A percentile compares a stretch with the other conserved stretches of the same genome.
Evolutionary conservation across 1,139 yeast genomes (phyloP).

Genomic region (Yueomyces sp.): DNA sequence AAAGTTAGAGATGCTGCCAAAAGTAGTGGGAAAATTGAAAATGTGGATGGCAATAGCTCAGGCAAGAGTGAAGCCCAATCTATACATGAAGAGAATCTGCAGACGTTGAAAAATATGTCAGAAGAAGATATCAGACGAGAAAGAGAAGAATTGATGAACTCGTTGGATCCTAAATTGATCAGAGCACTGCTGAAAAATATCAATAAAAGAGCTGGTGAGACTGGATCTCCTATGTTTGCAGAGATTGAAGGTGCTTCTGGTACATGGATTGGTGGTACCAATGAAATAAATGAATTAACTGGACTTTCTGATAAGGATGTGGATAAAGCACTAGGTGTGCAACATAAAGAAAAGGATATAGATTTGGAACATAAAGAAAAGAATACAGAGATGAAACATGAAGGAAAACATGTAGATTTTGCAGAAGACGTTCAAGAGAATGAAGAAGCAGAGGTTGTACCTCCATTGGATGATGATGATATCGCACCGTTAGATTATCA

Average conservation of each 20-base stretch:
- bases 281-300: constrained; percentile 26
- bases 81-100: constrained; percentile 67
- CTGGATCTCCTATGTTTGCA: constrained; percentile 23
- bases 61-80: constrained; percentile 45
- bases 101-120: constrained; percentile 49
- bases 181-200: constrained; percentile 37
- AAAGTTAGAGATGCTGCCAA: constrained; percentile 7
- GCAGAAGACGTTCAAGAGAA: constrained; percentile 1
- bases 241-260: constrained; percentile 53
- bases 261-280: constrained; percentile 63
- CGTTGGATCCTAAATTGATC: constrained; percentile 58
- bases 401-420: constrained; percentile 4
- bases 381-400: constrained; percentile 1
- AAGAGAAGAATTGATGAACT: constrained; percentile 49
- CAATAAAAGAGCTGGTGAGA: constrained; percentile 24
- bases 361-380: constrained; percentile 1
- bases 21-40: constrained; percentile 4
- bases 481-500: constrained; percentile 33
- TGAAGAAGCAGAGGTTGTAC: constrained; percentile 5
- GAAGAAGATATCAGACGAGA: constrained; percentile 54
- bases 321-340: constrained; percentile 24
- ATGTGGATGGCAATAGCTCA: constrained; percentile 3
- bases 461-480: constrained; percentile 28
- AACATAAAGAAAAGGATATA: not conserved
- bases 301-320: constrained; percentile 22